Base-by-base conservation (phyloP, 2,329 filamentous ascomycete genomes). In the Fusarium sp. region DNA sequence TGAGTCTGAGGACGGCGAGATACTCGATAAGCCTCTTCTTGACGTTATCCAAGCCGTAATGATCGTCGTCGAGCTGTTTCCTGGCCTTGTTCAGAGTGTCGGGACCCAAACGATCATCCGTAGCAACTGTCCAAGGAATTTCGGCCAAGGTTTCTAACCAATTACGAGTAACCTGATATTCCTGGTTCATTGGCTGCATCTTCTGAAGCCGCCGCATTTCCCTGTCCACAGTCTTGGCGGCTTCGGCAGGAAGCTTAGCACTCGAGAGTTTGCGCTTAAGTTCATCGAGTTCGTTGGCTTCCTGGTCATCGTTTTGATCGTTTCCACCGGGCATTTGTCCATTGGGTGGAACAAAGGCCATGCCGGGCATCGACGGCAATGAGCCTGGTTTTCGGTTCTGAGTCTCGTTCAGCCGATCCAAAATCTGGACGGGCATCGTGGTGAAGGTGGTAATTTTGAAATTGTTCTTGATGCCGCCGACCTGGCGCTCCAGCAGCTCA, bases 21-120 rank as follows among this genome's bases (percentile, higher is more conserved):
- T 99, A 99, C 75, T 98, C 96, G 6, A 99, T 84, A 22, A 99
- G 78, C 39, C 95, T 86, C 83, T 97, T 97, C 86, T 99, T 99
- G 73, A 99, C 94, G 77, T 94, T 96, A 61, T 98, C 93, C 12
- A 99, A 81, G 0, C 95, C 95, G 69, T 98, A 98, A 76, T 99
- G 95, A 73, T 99, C 95, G 64, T 96, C 89, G 71, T 99, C 93
- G 6, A 99, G 85, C 76, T 98, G 95, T 77, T 93, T 91, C 51
- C 92, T 88, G 7, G 95, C 95, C 68, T 85, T 85, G 56, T 85
- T 83, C 53, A 98, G 76, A 0, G 93, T 97, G 9, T 92, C 89
- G 0, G 87, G 85, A 7, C 93, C 92, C 4, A 99, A 85, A 29
- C 92, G 88, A 72, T 98, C 94, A 60, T 95, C 89, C 0, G 94